Base-by-base conservation (phyloP, 2,329 filamentous ascomycete species). In the Chaetomium sp. region DNA sequence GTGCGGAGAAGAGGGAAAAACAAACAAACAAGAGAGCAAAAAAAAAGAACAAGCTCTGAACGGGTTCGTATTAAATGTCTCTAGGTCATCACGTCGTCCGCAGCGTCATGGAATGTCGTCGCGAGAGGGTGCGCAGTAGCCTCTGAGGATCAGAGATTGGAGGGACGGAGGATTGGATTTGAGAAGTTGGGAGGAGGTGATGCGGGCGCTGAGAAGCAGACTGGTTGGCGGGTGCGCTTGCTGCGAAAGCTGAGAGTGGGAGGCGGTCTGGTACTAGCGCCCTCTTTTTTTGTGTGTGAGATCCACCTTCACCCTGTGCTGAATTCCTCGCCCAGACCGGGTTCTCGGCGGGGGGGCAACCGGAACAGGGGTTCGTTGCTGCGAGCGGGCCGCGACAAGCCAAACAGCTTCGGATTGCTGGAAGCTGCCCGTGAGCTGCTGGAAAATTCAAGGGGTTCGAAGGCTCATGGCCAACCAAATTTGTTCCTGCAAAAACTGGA, bases 241-340 rank as follows among this genome's bases (percentile, higher is more conserved):
- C 51, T 56, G 57, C 52, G 49, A 55, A 58, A 59, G 52, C 49
- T 56, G 47, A 47, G 19, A 47, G 36, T 45, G 36, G 49, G 54
- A 54, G 52, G 55, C 52, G 56, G 56, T 54, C 54, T 54, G 60
- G 52, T 61, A 52, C 54, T 14, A 54, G 59, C 53, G 47, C 57
- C 56, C 40, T 57, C 57, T 41, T 60, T 60, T 64, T 64, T 58
- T 64, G 62, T 64, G 62, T 53, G 54, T 43, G 51, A 54, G 51
- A 27, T 56, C 57, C 57, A 59, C 57, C 37, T 37, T 40, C 12
- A 12, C 10, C 19, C 19, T 27, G 35, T 48, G 42, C 46, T 32
- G 52, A 33, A 14, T 57, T 37, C 35, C 33, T 33, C 19, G 27
- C 46, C 42, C 41, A 37, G 42, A 12, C 14, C 14, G 19, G 19